Base-by-base conservation (phyloP, 2,329 filamentous ascomycete genomes). In the Xylariaceae sp. region DNA sequence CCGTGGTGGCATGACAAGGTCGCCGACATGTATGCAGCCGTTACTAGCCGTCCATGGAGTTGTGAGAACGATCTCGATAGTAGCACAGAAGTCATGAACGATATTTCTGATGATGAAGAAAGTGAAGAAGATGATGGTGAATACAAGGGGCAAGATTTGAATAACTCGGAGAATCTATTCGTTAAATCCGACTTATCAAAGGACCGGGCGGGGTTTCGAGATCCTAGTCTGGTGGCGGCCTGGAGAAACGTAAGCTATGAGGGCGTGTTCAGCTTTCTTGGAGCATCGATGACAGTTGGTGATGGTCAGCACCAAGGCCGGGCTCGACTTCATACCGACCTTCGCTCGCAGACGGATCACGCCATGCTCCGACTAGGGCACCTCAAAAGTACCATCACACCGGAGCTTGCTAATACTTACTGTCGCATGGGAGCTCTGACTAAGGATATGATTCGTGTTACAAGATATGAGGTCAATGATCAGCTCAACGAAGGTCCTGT, bases 1-100 rank as follows among this genome's bases (percentile, higher is more conserved):
- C 55, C 41, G n/a, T 57, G 50, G 55, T 57, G 50, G 51, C 51
- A 57, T 29, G 49, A 32, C 16, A 44, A 44, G 4, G 43, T 57
- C 42, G 12, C 2, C 10, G 26, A 5, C 26, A 10, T 10, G 10
- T 10, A 29, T 16, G 32, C 32, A 3, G 32, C 32, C 32, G 14
- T 37, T 16, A 37, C 9, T 10, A 37, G 32, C 32, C 3, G 32
- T 7, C 32, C 14, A 37, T 16, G 14, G 32, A 16, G 14, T 10
- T 37, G 14, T 14, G 40, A 51, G 41, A 23, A 26, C 10, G 20
- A 40, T 3, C 12, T n/a, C 20, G 2, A 44, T 7, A 3, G 50
- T 51, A 32, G 47, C 45, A 55, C 48, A 18, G n/a, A 40, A 49
- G 20, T 52, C 40, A 48, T 32, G 20, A 51, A 26, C 32, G 32